Conservation (phyloP, 441 rosid genomes). For the Hypseocharis bilobata region DNA sequence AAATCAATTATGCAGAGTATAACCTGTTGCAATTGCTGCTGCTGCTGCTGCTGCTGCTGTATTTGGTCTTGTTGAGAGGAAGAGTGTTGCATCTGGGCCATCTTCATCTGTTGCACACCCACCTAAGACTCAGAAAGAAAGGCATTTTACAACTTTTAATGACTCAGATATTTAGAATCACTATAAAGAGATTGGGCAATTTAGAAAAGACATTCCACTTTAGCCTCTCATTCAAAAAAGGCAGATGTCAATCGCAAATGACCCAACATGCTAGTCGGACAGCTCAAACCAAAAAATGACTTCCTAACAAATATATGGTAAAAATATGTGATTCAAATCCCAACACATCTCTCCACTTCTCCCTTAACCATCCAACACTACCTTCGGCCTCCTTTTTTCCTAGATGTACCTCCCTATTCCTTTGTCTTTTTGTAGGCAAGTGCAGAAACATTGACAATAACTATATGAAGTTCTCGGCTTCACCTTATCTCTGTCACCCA, state of each 20-base stretch:
- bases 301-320: neutral
- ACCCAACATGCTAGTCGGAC: neutral
- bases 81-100: slow-evolving; percentile 47
- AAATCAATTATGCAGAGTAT: slow-evolving; percentile 12
- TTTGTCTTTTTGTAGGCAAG: too few species aligned
- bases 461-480: neutral
- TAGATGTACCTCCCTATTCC: too few species aligned
- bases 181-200: neutral
- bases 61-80: slow-evolving; percentile 48
- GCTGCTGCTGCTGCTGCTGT: slow-evolving; percentile 35
- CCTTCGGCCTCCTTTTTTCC: too few species aligned
- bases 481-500: neutral
- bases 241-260: neutral
- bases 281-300: neutral
- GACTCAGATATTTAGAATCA: slow-evolving; percentile 1
- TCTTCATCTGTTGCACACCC: slow-evolving; percentile 41
- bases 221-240: neutral
- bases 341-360: too few species aligned
- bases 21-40: slow-evolving; percentile 36
- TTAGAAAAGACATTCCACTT: neutral
- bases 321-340: neutral
- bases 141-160: slow-evolving; percentile 11
- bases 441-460: neutral
- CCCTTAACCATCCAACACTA: too few species aligned
- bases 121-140: slow-evolving; percentile 6